Evolutionary conservation across 1,284 basidiomycete species (phyloP).

Genomic region (Austroboletus niveus): DNA sequence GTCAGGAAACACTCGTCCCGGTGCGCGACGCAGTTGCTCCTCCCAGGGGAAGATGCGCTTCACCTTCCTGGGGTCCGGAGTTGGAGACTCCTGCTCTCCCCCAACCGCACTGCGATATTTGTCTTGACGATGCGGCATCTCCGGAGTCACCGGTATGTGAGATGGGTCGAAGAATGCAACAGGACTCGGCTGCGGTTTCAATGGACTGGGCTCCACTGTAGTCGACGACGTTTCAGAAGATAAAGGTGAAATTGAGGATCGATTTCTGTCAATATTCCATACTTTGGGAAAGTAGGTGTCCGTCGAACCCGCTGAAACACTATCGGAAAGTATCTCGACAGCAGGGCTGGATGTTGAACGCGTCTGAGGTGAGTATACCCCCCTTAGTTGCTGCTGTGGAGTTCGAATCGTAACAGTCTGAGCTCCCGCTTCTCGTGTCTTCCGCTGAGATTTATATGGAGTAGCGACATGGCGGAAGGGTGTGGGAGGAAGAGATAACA

Average conservation of each 20-base stretch:
- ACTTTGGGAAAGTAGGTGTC: conserved; percentile 73
- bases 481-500: conserved; percentile 34
- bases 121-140: conserved; percentile 55
- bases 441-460: conserved; percentile 12
- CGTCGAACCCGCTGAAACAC: conserved; percentile 49
- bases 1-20: conserved; percentile 76
- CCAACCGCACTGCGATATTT: conserved; percentile 63
- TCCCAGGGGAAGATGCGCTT: conserved; percentile 95
- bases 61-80: conserved; percentile 73
- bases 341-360: conserved; percentile 68
- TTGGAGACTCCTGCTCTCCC: conserved; percentile 34
- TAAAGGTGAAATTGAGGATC: conserved; percentile 18
- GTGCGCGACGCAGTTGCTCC: conserved; percentile 57
- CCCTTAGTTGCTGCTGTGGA: conserved; percentile 4
- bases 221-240: conserved; percentile 30
- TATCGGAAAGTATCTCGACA: conserved; percentile 69
- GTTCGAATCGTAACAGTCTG: conserved; percentile 15
- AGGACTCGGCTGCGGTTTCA: conserved; percentile 35
- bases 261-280: conserved; percentile 59
- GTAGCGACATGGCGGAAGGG: conserved; percentile 21
- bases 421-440: conserved; percentile 20
- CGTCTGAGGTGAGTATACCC: conserved; percentile 56
- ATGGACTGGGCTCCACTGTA: conserved; percentile 22
- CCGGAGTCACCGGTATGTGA: conserved; percentile 56
- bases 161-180: conserved; percentile 61